Evolutionary conservation across 148 eudicot genomes (phyloP).

Genomic region (Mesembryanthemum crystallinum): DNA sequence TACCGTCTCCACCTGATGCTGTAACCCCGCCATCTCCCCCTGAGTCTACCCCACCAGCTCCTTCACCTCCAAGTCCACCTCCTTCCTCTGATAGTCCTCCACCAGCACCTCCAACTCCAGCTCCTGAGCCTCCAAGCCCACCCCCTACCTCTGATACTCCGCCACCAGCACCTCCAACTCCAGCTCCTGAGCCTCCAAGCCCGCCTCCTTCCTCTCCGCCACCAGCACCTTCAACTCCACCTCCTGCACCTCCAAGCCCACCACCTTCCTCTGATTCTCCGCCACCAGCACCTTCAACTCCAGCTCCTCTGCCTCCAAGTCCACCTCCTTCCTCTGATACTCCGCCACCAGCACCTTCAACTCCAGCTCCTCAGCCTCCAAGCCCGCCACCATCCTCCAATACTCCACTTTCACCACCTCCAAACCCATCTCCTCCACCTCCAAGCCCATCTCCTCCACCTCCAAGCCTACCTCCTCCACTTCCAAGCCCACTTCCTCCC

Average conservation of each 20-base stretch:
- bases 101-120: neutral
- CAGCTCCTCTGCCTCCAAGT: no score
- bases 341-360: neutral
- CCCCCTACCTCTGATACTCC: conserved; percentile 5
- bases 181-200: conserved; percentile 14
- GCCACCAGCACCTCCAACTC: conserved; percentile 19
- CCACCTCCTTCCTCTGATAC: conserved; percentile 16
- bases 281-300: neutral
- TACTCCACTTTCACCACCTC: conserved; percentile 12
- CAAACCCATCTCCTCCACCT: conserved; percentile 15
- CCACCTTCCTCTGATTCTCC: neutral
- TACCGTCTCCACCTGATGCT: neutral
- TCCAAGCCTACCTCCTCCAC: conserved; percentile 12
- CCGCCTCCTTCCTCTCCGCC: neutral
- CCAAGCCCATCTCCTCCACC: conserved; percentile 18
- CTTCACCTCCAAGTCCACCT: conserved; percentile 12
- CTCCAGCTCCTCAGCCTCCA: neutral
- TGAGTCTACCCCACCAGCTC: neutral
- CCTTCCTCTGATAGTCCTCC: neutral
- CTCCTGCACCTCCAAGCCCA: conserved; percentile 1
- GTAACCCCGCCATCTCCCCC: neutral
- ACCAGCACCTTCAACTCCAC: conserved; percentile 24
- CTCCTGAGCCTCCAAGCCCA: conserved; percentile 3
- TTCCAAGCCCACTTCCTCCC: conserved; percentile 15
- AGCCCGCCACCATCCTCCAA: conserved; percentile 8